Conservation (phyloP, 345 rosid species). For the Linum trigynum region DNA sequence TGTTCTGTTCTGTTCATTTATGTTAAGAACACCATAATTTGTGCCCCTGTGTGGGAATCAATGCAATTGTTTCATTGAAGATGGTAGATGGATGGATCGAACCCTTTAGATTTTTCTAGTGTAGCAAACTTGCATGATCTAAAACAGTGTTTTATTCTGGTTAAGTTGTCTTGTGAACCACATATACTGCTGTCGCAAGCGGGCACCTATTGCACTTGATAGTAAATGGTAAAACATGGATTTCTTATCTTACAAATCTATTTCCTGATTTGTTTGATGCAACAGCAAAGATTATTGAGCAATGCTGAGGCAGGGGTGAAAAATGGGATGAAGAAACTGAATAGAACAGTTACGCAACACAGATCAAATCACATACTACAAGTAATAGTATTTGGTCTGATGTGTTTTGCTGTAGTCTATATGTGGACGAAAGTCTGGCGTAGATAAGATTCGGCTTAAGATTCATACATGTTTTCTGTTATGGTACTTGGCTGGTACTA, state of each 20-base stretch:
- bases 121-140: neutral
- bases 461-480: no score
- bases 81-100: no score
- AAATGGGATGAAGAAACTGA: constrained; percentile 16
- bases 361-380: neutral
- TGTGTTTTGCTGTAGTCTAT: neutral
- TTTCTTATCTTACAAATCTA: neutral
- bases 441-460: neutral
- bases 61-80: no score
- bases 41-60: no score
- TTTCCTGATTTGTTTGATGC: neutral
- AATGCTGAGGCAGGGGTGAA: constrained; percentile 14
- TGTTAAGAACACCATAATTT: no score
- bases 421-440: neutral
- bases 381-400: neutral
- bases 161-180: neutral
- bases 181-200: neutral
- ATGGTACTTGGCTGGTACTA: no score
- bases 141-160: neutral
- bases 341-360: neutral
- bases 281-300: constrained; percentile 16
- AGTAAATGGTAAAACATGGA: neutral
- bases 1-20: neutral
- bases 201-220: neutral
- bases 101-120: neutral